Evolutionary conservation across 345 rosid species (phyloP), one percentile per base, ranked within the genome.

Genomic region (Turnera subulata): DNA sequence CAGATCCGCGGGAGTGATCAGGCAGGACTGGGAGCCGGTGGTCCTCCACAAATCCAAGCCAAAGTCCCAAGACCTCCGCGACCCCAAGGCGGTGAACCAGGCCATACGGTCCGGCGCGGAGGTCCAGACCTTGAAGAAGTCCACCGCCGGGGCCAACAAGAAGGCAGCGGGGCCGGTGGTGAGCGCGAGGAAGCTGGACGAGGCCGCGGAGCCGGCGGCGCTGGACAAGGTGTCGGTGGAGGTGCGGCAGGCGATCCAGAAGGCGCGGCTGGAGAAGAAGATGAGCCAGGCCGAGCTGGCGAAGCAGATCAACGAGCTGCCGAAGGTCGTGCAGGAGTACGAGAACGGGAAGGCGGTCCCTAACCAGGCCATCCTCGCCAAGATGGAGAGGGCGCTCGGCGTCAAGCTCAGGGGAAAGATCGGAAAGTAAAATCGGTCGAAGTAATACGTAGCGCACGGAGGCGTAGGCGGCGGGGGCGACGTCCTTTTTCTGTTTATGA

Each of bases 331-430:
- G 21, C 95, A 89, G 64, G 96, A 83, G 64, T 89, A 92, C 42
- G 95, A 89, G 67, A 84, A 81, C 25, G 95, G 98, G 1, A 92
- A 86, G 81, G 96, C 86, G 9, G 88, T 84, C 44, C 88, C 84
- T 2, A 84, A 80, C 65, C 89, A 86, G 46, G 80, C 80, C 0
- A 73, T 89, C 63, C 63, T 92, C 14, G 86, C 80, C 1, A 89
- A 89, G 85, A 80, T 86, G 95, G 93, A 89, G 80, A 89, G 67
- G 50, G 91, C 72, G 17, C 91, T 89, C 0, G 91, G 96, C 11
- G 87, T 81, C 19, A 86, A 86, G 73, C 78, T 89, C 2, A 74
- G 98, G 59, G 98, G 84, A 4, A 84, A 80, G 65, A 50, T 55
- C 4, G 57, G 61, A 6, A 68, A 68, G 62, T 56, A 32, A 53